Base-by-base conservation (phyloP, 371 early-diverging fungal genomes). In the Zopfochytrium polystomum region DNA sequence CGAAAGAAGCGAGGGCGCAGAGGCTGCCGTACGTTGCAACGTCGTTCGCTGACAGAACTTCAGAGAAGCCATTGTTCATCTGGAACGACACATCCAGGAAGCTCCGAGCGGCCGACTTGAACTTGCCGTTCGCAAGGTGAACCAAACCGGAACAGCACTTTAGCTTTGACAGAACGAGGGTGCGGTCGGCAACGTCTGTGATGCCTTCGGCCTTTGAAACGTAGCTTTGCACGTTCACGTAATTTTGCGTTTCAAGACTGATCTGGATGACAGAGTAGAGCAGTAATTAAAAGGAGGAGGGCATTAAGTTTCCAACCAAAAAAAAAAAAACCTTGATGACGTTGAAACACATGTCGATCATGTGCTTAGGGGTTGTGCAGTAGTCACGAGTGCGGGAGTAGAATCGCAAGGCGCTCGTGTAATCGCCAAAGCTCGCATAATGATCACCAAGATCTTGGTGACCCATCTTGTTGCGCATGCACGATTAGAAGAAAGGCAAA, bases 11-110 rank as follows among this genome's bases (percentile, higher is more conserved):
- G 38, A 93, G 66, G 0, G 90, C 90, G 63, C 88, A 88, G 13
- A 92, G 75, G 42, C 84, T 87, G 53, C 89, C 90, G 68, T 90
- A 90, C 2, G 87, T 76, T 13, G 92, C 92, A 46, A 93, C 76
- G 67, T 93, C 93, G 59, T 88, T 87, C 9, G 90, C 76, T 0
- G 91, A 82, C 29, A 91, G 69, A 13, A 90, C 77, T 46, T 83
- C 79, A 38, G 65, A 73, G 38, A 79, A 74, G 2, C 52, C 49
- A 22, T 63, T 51, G 6, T 66, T 68, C 27, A 80, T 52, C 26
- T 87, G 89, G 29, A 70, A 88, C 84, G 25, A 77, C 63, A 87
- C 80, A n/a, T 85, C 84, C 26, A 85, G 67, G 52, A 92, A 81
- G 9, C 72, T 69, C 30, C 77, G 69, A 2, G 90, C 91, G 0